Evolutionary conservation across 2,329 filamentous ascomycete species (phyloP).

Genomic region (Alternaria incomplexa): DNA sequence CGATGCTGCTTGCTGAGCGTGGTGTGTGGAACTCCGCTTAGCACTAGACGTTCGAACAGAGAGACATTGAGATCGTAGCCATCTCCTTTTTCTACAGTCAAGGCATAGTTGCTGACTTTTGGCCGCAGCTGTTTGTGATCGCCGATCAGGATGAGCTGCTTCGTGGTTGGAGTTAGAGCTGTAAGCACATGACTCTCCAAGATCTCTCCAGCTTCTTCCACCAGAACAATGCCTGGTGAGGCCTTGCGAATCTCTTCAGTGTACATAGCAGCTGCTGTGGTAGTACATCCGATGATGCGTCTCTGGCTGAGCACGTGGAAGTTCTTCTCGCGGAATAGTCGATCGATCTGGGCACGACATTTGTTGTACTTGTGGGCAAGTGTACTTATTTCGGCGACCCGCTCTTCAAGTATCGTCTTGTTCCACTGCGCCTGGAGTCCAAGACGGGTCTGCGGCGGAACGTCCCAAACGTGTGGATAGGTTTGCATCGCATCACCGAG

Average conservation of each 20-base stretch:
- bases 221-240: constrained; percentile 65
- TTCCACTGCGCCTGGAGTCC: constrained; percentile 39
- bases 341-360: constrained; percentile 48
- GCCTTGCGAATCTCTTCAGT: constrained; percentile 60
- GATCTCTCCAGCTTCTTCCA: constrained; percentile 78
- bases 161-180: constrained; percentile 60
- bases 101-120: constrained; percentile 65
- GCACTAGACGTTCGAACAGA: constrained; percentile 71
- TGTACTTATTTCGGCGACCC: constrained; percentile 50
- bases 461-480: constrained; percentile 59
- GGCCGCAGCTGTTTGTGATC: constrained; percentile 77
- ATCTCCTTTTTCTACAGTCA: constrained; percentile 68
- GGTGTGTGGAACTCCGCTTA: constrained; percentile 59
- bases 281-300: constrained; percentile 72
- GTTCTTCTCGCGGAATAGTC: constrained; percentile 34
- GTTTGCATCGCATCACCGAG: constrained; percentile 29
- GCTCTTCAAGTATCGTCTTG: constrained; percentile 55
- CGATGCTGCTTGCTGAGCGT: constrained; percentile 69
- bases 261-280: constrained; percentile 71
- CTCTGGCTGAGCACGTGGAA: constrained; percentile 55
- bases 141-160: constrained; percentile 73
- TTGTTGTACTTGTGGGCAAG: constrained; percentile 53
- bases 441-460: constrained; percentile 50
- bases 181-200: constrained; percentile 71
- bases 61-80: constrained; percentile 72